Base-by-base conservation (phyloP, 495 filamentous ascomycete genomes). In the Aspergillus nanangensis region DNA sequence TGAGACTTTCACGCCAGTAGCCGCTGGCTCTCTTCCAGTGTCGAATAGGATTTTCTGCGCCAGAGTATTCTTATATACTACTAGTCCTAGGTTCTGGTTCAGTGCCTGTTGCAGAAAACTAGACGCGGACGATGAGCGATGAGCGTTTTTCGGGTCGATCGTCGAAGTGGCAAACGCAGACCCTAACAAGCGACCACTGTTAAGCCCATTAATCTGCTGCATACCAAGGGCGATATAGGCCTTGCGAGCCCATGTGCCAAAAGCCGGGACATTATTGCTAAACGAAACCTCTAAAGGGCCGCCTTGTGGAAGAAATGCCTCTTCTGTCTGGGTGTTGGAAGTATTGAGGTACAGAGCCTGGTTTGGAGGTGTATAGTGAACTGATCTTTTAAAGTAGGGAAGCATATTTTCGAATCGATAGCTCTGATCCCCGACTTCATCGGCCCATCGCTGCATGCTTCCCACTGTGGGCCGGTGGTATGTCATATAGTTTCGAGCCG, bases 341-440 rank as follows among this genome's bases (percentile, higher is more conserved):
- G 15, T 52, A 36, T 62, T 47, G 4, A 45, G 34, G 35, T 58
- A 55, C 5, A 48, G 35, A 0, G 23, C 34, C 37, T 39, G 39
- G 32, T 75, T 58, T 3, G 79, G 79, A 13, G 73, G 67, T 0
- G 77, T 79, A 56, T 76, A 76, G 5, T 65, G 58, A 1, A 65
- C 19, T 24, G 63, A 70, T 44, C 72, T 76, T 46, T 78, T 53
- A 48, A 71, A 82, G 47, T 68, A 81, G 0, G 76, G 75, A 2
- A 78, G 56, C 10, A 80, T 45, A 10, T 70, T 66, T 9, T 74
- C 61, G n/a, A 59, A 83, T 0, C 60, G 60, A 48, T 74, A 85
- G 41, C 53, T 66, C 4, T 72, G 36, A 50, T 83, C 80, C 21
- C 66, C 74, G 4, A 81, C 77, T 5, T 47, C 38, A 32, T 81